Evolutionary conservation across 371 early-diverging fungal genomes (phyloP), one percentile per base, ranked within the genome.

Genomic region (Chytridium lagenaria): DNA sequence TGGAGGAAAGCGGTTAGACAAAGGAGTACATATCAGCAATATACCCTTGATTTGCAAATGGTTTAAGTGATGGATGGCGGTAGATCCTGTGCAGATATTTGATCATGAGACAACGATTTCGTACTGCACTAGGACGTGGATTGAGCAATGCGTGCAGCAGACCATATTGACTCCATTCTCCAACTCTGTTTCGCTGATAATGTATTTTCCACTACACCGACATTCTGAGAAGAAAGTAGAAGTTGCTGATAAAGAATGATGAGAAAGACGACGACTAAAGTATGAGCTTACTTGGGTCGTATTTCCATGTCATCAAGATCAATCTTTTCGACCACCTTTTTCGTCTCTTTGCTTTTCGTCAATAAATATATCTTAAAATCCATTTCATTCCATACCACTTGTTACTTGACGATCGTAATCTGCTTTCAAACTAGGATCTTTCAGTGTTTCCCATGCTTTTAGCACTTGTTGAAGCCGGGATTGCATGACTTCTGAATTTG

Each of bases 231-330:
- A 61, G 23, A 61, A 61, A 12, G 37, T 34, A 12, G 3, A 3
- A 10, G 36, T 3, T 2, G 15, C 61, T 61, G 30, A 10, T 61
- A 12, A 26, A 5, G 26, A 52, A 52, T 52, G 12, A 15, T 36
- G 30, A 61, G 36, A 5, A 31, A 61, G 16, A 5, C 19, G 36
- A 23, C 12, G 37, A 16, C 7, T 22, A 33, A 15, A 33, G 7
- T 61, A 12, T 5, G 2, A 33, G 30, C 30, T 22, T 34, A 61
- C 61, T 37, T 7, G 61, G 61, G 19, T 31, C 31, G 23, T 34
- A 23, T 22, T n/a, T 61, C 61, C 61, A 61, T 61, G 36, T 61
- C 61, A 34, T 61, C 61, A 3, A 61, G 15, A 23, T 61, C 61
- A 37, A 61, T 23, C 30, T 31, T 37, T 31, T 37, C 37, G 36